Base-by-base conservation (phyloP, 176 grass and related monocot genomes). In the Bothriochloa decipiens region DNA sequence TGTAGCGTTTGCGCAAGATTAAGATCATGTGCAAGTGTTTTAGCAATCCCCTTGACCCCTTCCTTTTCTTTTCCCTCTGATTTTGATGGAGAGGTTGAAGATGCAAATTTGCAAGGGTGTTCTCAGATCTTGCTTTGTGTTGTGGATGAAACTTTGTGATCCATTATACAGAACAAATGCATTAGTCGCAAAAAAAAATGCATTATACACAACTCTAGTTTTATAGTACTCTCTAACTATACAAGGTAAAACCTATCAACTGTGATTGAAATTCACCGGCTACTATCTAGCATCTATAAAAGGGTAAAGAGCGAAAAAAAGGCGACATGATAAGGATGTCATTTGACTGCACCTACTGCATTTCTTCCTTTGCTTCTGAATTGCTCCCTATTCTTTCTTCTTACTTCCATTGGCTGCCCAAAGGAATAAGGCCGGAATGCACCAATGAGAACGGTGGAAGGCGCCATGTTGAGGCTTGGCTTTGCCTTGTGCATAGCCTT, bases 361-460 rank as follows among this genome's bases (percentile, higher is more conserved):
- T 81, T 25, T 91, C 76, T 90, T 74, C 75, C 79, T 85, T 87
- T 94, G 22, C 75, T 52, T 91, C 87, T 90, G 12, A 84, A 74
- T 33, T 95, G 74, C 6, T 87, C 77, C 81, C 81, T 95, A 4
- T 65, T 88, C 61, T 94, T 97, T 74, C 86, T 91, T 77, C 79
- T 83, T 40, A 90, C 82, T 66, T 94, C 79, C 85, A 89, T 88
- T 27, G 85, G 78, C 67, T 88, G 90, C 15, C 89, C 88, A 36
- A 90, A 78, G 18, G 84, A 88, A 41, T 91, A 98, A 3, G 91
- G 93, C 14, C 80, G 77, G 62, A 95, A 92, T 17, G 91, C 87
- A 27, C 93, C 93, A 26, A 95, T 93, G 71, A 95, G 84, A 84
- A 95, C 72, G 1, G 53, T 78, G 62, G 89, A 85, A 73, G 89